Evolutionary conservation across 1,284 basidiomycete species (phyloP), one percentile per base, ranked within the genome.

Genomic region (Ustilago tritici): DNA sequence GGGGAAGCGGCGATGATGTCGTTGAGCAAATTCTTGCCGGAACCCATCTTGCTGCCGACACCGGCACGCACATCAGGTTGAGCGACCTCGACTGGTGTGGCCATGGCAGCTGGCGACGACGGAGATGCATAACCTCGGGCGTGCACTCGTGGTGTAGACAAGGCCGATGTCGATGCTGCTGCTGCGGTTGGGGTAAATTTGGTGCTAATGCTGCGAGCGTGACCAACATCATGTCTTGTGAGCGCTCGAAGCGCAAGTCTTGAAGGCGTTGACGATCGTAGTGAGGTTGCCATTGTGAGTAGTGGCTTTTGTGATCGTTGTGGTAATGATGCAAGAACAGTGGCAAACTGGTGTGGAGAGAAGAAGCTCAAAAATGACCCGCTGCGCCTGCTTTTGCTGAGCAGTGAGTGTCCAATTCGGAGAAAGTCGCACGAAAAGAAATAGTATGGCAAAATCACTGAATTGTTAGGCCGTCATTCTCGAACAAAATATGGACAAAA

Each of bases 41-140:
- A 72, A 23, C 74, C 71, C 55, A 70, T 67, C 64, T 71, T 69
- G 61, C 79, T 81, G 8, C 81, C 81, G 17, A 79, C 36, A 53
- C 76, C 77, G 14, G 77, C 79, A 15, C 74, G 72, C 4, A 76
- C 53, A 28, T 75, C 70, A 35, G 79, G 76, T 59, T 76, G 70
- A n/a, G 76, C 76, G 8, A 82, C 78, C n/a, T 83, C 80, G 50
- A 83, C 59, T 7, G 76, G 80, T 9, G 78, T 82, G 4, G 81
- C 81, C 81, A 83, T 83, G 43, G 80, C 65, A 32, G 69, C 74
- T 8, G 80, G 80, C 6, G 66, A 70, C 23, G 80, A 80, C 2
- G 81, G 80, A 3, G 78, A 71, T 28, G 80, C 73, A 52, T 82
- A 83, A 3, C 60, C 64, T 14, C 78, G 56, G 14, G 56, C 15